Evolutionary conservation across 208 protist genomes (phyloP), one percentile per base, ranked within the genome.

Genomic region (Naegleria fowleri): DNA sequence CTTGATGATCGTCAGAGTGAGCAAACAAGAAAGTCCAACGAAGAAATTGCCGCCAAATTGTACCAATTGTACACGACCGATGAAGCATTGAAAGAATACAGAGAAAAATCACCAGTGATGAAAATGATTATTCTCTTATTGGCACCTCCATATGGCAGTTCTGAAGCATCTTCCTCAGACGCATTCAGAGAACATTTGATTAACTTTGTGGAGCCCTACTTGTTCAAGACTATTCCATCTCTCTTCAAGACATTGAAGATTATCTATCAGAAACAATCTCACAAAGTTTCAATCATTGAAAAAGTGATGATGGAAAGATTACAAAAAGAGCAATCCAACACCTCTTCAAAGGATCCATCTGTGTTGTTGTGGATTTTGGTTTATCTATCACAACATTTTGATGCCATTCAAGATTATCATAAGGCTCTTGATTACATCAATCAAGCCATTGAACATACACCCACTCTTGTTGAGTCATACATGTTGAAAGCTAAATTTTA

Each of bases 381-480:
- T 43, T 98, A 96, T 92, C 92, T 98, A 22, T 95, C 97, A 0
- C 95, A 97, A 79, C 98, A 99, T 93, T 95, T 95, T 93, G 95
- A 96, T 91, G 92, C 92, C 52, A 43, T 94, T 33, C 93, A 94
- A 29, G 92, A 98, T 36, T 95, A 91, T 86, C 90, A 91, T 25
- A 75, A 85, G 52, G 98, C 97, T 16, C 93, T 98, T n/a, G 55
- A 83, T 51, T 96, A 96, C 93, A 94, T 98, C 59, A 94, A 98
- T 16, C 92, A 93, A 67, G 97, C 96, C 4, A 97, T 99, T 86
- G 93, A 85, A 22, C 98, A 99, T 95, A 99, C 98, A 15, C 98
- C 98, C 38, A 99, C 98, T 5, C 91, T 98, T 39, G 93, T 98
- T 83, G 94, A 99, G 76, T 91, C 99, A 25, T 98, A 98, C 92